Base-by-base conservation (phyloP, 441 rosid genomes). In the Melastoma candidum region DNA sequence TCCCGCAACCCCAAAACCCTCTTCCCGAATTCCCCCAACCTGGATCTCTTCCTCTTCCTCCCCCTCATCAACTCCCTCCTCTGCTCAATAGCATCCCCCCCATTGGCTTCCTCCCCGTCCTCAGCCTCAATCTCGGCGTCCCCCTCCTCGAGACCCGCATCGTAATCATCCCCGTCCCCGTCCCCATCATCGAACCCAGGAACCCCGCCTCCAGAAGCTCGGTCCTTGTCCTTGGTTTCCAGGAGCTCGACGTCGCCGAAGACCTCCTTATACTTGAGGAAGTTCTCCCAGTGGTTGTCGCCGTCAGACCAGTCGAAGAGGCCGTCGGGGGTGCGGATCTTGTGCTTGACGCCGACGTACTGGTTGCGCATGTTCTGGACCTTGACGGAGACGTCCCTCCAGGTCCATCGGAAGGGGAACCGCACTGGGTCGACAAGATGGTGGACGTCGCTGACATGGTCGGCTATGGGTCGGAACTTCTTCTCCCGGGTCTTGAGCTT, bases 341-440 rank as follows among this genome's bases (percentile, higher is more conserved):
- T 84, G 73, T 84, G 88, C 75, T 84, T 84, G 60, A 84, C 93
- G 46, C 93, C 93, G 64, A 81, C 48, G 63, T 84, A 84, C 70
- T 84, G 93, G 56, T 84, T 83, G 72, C 93, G 68, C 88, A 77
- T 84, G 73, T 84, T 84, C 74, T 84, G 88, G 46, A 81, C 85
- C 66, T 84, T 77, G 53, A 84, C 81, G 17, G 88, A 84, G 13
- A 81, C 85, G 55, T 84, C 93, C 7, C 93, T 74, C 93, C 93
- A 81, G 1, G 85, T 77, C 92, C 92, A 84, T 70, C 68, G 74
- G 69, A 84, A 84, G 32, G 88, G 85, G 70, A 75, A 84, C 68
- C 64, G 63, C 41, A 49, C 22, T 1, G 88, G 84, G 58, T 81
- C 88, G 26, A 65, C 77, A 17, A 74, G 74, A 60, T 81, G 80